Base-by-base conservation (phyloP, 805 yeast species). In the Phaffomyces antillensis region DNA sequence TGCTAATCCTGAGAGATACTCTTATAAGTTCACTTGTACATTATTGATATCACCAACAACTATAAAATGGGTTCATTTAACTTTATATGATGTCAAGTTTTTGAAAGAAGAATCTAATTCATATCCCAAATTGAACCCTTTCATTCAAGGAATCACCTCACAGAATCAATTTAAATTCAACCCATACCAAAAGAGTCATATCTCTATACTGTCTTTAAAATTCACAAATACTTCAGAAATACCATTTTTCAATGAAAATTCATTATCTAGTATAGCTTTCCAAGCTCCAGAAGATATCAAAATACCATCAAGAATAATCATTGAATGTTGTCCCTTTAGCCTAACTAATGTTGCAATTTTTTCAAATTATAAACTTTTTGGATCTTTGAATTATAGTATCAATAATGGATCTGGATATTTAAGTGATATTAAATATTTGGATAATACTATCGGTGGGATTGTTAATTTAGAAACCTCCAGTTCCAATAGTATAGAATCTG, bases 241-340 rank as follows among this genome's bases (percentile, higher is more conserved):
- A 18, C 42, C 58, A 2, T 41, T 55, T 12, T 48, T 57, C 17
- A 38, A 45, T 24, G 15, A 28, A 18, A 28, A 40, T n/a, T 28
- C 39, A 17, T 41, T 58, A 11, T n/a, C 13, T 5, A 48, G 51
- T 0, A 37, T 58, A 13, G 12, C 16, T 4, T 56, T 57, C 37
- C 35, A 32, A 34, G 23, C 36, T 12, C 15, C 52, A 3, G 33
- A 33, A 2, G 23, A 31, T 1, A 44, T 49, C 11, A 17, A 26
- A 5, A 45, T 55, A 8, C 61, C 63, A 3, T 36, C 52, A 3
- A 54, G 45, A 37, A 37, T 55, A 4, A 24, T 20, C 2, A 45
- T 59, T 7, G 49, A 53, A 18, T 54, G 62, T 30, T 59, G 62
- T 30, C 63, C 63, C 1, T 59, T 59, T 44, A 55, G 61, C 42